Conservation (phyloP, 2,329 filamentous ascomycete genomes). For the Xylaria arbuscula region DNA sequence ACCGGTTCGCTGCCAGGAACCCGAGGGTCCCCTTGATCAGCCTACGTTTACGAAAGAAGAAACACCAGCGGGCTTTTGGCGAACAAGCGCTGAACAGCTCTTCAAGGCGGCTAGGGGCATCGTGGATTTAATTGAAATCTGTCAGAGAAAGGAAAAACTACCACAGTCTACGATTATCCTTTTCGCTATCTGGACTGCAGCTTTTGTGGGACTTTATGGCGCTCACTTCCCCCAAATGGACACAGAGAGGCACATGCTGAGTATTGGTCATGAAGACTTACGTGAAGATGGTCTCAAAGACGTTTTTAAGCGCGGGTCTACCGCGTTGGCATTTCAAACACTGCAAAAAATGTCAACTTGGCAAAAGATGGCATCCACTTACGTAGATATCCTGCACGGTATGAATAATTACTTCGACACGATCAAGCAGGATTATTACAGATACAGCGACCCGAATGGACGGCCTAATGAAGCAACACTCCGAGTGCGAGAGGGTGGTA, state of each 20-base stretch:
- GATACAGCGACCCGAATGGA: constrained; percentile 46
- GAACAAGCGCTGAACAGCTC: constrained; percentile 68
- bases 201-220: constrained; percentile 74
- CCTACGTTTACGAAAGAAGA: constrained; percentile 63
- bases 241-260: constrained; percentile 62
- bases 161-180: constrained; percentile 75
- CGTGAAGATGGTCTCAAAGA: constrained; percentile 43
- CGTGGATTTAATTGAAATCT: constrained; percentile 71
- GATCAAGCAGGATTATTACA: constrained; percentile 62
- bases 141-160: constrained; percentile 68
- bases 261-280: constrained; percentile 51
- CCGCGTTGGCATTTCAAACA: constrained; percentile 61
- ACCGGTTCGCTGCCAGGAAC: constrained; percentile 63
- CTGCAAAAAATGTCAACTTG: constrained; percentile 63
- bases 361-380: constrained; percentile 67
- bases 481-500: constrained; percentile 56
- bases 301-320: constrained; percentile 55
- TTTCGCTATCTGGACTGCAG: constrained; percentile 74
- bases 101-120: constrained; percentile 73
- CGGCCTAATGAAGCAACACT: constrained; percentile 48
- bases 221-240: constrained; percentile 77
- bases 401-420: constrained; percentile 65
- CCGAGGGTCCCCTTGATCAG: constrained; percentile 68
- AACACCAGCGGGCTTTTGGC: constrained; percentile 69
- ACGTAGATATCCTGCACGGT: constrained; percentile 63